Conservation (phyloP, 352 stramenopile genomes). For the Blastocystis sp. region DNA sequence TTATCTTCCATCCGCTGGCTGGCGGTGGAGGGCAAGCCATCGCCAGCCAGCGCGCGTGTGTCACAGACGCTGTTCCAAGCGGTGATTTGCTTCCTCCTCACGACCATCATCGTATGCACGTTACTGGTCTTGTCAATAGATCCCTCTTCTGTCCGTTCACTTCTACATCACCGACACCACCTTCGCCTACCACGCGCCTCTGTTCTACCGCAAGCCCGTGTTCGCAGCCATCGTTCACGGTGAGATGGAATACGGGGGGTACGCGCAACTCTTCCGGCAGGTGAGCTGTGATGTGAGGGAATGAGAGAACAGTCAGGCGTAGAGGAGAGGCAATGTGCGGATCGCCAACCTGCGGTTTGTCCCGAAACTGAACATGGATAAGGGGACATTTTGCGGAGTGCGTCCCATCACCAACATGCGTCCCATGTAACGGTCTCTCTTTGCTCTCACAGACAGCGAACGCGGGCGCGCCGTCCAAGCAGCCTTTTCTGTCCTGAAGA, state of each 20-base stretch:
- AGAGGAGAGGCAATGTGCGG: background rate
- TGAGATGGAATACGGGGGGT: background rate
- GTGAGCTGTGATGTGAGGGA: background rate
- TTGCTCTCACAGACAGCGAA: background rate
- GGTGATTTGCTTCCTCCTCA: background rate
- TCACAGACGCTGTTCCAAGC: background rate
- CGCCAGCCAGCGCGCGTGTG: background rate
- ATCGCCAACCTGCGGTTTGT: background rate
- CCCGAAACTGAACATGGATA: slow-evolving; percentile 8
- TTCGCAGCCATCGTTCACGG: background rate
- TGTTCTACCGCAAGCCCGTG: slow-evolving; percentile 34
- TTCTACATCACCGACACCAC: slow-evolving; percentile 4
- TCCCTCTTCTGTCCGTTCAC: slow-evolving; percentile 13
- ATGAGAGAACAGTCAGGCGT: too few relatives aligned
- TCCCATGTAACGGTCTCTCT: background rate
- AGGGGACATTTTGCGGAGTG: background rate
- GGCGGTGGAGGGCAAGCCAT: background rate
- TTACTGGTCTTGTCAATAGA: background rate
- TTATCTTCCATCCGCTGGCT: background rate
- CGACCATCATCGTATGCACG: background rate
- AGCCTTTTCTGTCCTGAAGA: background rate
- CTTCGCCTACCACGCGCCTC: background rate
- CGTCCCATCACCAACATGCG: slow-evolving; percentile 17
- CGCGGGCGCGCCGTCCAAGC: background rate
- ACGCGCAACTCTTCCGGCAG: background rate